phyloP scores from a whole-genome alignment of 495 filamentous ascomycete species.

The Lineolata rhizophorae region DNA sequence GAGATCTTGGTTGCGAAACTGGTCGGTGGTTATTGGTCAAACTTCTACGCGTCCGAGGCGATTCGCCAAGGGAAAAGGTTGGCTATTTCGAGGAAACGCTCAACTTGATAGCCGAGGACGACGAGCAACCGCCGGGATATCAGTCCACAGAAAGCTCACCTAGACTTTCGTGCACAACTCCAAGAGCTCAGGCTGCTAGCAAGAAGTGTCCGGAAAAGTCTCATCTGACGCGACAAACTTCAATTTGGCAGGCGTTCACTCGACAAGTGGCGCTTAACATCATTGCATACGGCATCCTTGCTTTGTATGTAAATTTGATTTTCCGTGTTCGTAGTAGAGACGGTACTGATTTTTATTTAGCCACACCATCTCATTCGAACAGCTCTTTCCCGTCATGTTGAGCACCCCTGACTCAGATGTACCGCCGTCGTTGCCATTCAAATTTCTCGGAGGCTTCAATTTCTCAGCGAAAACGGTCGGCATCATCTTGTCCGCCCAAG shows the following conservation, averaged over 20 bases:
- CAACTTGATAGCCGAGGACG: slow-evolving; percentile 28
- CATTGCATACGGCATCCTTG: slow-evolving; percentile 73
- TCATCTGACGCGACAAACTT: too few species aligned
- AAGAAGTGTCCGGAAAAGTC: neutral
- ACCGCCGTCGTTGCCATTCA: slow-evolving; percentile 48
- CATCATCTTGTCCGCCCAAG: slow-evolving; percentile 69
- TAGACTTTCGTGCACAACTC: slow-evolving; percentile 11
- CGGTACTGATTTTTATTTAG: too few species aligned
- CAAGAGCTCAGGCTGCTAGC: too few species aligned
- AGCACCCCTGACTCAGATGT: slow-evolving; percentile 42
- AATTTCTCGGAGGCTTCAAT: slow-evolving; percentile 72
- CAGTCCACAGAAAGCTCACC: slow-evolving; percentile 28
- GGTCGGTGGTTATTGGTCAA: slow-evolving; percentile 49
- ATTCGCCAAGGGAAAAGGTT: slow-evolving; percentile 12
- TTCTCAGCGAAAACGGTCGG: slow-evolving; percentile 66
- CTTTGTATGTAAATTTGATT: slow-evolving; percentile 49
- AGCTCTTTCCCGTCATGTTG: slow-evolving; percentile 78
- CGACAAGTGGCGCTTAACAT: slow-evolving; percentile 65
- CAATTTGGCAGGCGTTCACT: slow-evolving; percentile 40
- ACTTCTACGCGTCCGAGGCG: slow-evolving; percentile 13
- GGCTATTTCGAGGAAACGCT: slow-evolving; percentile 20
- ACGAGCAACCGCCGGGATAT: slow-evolving; percentile 40
- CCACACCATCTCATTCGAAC: slow-evolving; percentile 81
- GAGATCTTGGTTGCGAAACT: slow-evolving; percentile 53
- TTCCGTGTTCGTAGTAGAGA: too few species aligned